Evolutionary conservation across 2,329 filamentous ascomycete species (phyloP).

Genomic region (Metarhizium sp.): DNA sequence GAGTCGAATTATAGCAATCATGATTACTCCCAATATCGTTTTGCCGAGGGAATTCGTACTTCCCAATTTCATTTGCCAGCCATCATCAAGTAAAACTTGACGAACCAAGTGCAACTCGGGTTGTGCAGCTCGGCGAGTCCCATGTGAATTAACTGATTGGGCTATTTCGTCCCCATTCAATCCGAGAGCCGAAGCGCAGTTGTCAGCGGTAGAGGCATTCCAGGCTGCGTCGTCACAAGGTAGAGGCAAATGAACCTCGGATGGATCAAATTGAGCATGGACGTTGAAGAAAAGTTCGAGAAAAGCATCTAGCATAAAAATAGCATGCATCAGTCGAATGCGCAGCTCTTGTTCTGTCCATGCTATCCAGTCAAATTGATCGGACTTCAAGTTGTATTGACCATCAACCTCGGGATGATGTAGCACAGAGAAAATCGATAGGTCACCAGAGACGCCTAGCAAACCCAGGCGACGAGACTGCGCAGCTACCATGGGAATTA

Average conservation of each 20-base stretch:
- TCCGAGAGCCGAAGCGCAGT: conserved; percentile 58
- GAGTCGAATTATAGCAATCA: conserved; percentile 50
- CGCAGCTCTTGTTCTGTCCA: conserved; percentile 68
- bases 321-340: conserved; percentile 53
- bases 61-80: conserved; percentile 1
- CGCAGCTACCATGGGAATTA: conserved; percentile 46
- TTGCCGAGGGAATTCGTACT: conserved; percentile 1
- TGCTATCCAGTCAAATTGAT: conserved; percentile 40
- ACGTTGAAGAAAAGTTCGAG: conserved; percentile 64
- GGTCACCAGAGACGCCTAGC: conserved; percentile 34
- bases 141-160: conserved; percentile 47
- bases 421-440: conserved; percentile 42
- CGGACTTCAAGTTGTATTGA: conserved; percentile 26
- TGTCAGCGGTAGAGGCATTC: conserved; percentile 51
- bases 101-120: conserved; percentile 54
- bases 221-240: conserved; percentile 66
- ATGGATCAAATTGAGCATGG: conserved; percentile 50
- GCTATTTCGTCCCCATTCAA: conserved; percentile 41
- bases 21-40: conserved; percentile 24
- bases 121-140: conserved; percentile 34
- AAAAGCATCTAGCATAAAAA: conserved; percentile 55
- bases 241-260: conserved; percentile 58
- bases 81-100: conserved; percentile 48
- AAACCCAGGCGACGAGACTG: conserved; percentile 49
- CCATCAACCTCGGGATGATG: conserved; percentile 48